Percentiles rank a stretch among this genome's conserved stretches.
phyloP scores from a whole-genome alignment of 768 basidiomycete species.

The Cytidiella melzeri region DNA sequence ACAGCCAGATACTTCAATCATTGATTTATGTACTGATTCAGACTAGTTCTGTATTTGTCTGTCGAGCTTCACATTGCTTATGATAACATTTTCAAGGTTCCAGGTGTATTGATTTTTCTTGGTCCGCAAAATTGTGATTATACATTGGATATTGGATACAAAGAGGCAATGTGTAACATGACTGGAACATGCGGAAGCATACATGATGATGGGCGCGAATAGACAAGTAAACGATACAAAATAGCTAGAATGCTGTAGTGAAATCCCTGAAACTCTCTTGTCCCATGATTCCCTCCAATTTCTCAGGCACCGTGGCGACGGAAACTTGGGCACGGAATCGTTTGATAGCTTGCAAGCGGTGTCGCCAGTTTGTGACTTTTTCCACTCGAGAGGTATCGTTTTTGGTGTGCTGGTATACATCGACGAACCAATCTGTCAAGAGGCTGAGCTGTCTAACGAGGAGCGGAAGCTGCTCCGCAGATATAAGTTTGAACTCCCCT shows the following conservation, averaged over 20 bases:
- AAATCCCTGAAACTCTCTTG: slow-evolving; percentile 30
- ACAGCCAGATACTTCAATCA: slow-evolving; percentile 26
- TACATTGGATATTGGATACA: background rate
- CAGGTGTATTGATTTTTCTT: too few relatives aligned
- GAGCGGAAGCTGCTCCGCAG: slow-evolving; percentile 79
- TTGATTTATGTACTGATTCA: slow-evolving; percentile 34
- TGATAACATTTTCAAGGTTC: too few relatives aligned
- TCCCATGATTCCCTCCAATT: slow-evolving; percentile 19
- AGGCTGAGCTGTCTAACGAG: slow-evolving; percentile 85
- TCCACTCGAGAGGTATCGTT: slow-evolving; percentile 66
- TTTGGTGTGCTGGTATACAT: slow-evolving; percentile 72
- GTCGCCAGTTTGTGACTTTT: slow-evolving; percentile 86
- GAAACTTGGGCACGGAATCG: slow-evolving; percentile 41
- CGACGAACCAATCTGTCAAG: slow-evolving; percentile 85
- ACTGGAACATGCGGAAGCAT: background rate
- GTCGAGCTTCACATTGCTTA: too few relatives aligned
- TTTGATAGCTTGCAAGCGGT: slow-evolving; percentile 72
- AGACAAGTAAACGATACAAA: background rate
- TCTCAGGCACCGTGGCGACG: slow-evolving; percentile 15
- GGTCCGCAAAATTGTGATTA: background rate
- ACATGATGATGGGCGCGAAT: background rate
- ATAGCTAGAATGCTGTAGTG: slow-evolving; percentile 18
- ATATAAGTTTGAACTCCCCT: slow-evolving; percentile 92
- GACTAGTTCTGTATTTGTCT: background rate
- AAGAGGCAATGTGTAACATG: background rate